Conservation (phyloP, 768 basidiomycete genomes). For the Suillus brevipes region DNA sequence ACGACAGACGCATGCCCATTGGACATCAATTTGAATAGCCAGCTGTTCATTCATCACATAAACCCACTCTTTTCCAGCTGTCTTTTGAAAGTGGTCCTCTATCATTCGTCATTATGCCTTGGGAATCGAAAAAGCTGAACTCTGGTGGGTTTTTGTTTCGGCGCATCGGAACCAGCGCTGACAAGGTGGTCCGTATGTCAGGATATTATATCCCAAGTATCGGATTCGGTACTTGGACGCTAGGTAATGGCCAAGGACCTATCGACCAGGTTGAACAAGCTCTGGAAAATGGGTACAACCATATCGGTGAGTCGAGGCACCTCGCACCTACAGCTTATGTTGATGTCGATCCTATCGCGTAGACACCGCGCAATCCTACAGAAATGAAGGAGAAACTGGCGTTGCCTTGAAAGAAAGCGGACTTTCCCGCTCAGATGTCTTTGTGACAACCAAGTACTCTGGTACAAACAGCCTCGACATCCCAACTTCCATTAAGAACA, state of each 20-base stretch:
- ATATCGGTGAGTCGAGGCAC: slow-evolving; percentile 47
- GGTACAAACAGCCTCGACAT: slow-evolving; percentile 51
- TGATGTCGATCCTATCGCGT: not conserved
- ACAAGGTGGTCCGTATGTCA: not conserved
- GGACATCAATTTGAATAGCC: not conserved
- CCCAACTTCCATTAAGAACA: slow-evolving; percentile 54
- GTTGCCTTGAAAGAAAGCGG: slow-evolving; percentile 48
- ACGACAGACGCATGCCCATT: not conserved
- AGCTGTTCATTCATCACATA: not conserved
- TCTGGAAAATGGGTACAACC: slow-evolving; percentile 59
- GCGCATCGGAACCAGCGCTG: not conserved
- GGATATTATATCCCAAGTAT: slow-evolving; percentile 1
- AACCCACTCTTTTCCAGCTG: not conserved
- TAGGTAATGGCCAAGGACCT: slow-evolving; percentile 47
- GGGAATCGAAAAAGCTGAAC: not conserved
- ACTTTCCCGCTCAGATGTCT: slow-evolving; percentile 52
- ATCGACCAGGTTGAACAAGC: slow-evolving; percentile 62
- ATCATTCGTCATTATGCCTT: not conserved
- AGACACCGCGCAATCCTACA: slow-evolving; percentile 64
- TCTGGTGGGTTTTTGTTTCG: not conserved
- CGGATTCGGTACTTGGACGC: slow-evolving; percentile 1
- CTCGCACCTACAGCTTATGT: not conserved
- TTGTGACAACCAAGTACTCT: slow-evolving; percentile 68
- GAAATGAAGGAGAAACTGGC: slow-evolving; percentile 55
- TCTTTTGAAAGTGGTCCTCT: not conserved